A percentile compares a stretch with the other conserved stretches of the same genome.
These are phyloP conservation scores for Metroxylon sagu DNA, from an alignment of 176 grass and related monocot species.

Conservation along the genomic window DNA sequence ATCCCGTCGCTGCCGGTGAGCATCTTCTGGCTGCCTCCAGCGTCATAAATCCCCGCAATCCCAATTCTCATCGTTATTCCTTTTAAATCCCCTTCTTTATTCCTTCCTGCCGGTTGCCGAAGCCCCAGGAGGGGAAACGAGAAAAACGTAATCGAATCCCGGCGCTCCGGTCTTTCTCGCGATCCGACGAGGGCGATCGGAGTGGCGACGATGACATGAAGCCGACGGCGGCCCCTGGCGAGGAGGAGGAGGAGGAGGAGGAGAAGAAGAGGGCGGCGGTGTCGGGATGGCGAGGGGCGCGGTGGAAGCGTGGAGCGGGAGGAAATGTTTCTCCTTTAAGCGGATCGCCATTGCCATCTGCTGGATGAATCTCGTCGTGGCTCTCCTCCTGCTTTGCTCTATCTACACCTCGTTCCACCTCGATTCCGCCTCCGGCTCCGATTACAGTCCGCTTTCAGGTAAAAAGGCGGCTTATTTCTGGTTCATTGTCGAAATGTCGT, in stretches of 20 bases:
- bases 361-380: constrained; percentile 61
- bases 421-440: background rate
- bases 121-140: too few species aligned
- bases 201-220: constrained; percentile 27
- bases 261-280: background rate
- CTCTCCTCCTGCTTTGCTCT: constrained; percentile 68
- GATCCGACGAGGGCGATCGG: constrained; percentile 19
- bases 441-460: constrained; percentile 7
- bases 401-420: constrained; percentile 29
- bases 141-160: too few species aligned
- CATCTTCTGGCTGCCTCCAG: too few species aligned
- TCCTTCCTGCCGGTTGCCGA: too few species aligned
- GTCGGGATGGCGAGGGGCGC: constrained; percentile 51
- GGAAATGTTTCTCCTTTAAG: constrained; percentile 62
- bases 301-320: constrained; percentile 2
- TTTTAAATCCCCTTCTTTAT: too few species aligned
- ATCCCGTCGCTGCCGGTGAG: too few species aligned
- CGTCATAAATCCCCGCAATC: too few species aligned
- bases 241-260: constrained; percentile 23
- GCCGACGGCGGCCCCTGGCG: constrained; percentile 13
- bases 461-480: constrained; percentile 6
- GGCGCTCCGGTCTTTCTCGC: background rate
- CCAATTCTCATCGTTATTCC: too few species aligned
- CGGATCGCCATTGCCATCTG: constrained; percentile 68
- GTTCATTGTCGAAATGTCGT: background rate